A percentile compares a stretch with the other conserved stretches of the same genome.
Evolutionary conservation across 805 yeast species (phyloP).

Genomic region (Limtongozyma cylindracea): DNA sequence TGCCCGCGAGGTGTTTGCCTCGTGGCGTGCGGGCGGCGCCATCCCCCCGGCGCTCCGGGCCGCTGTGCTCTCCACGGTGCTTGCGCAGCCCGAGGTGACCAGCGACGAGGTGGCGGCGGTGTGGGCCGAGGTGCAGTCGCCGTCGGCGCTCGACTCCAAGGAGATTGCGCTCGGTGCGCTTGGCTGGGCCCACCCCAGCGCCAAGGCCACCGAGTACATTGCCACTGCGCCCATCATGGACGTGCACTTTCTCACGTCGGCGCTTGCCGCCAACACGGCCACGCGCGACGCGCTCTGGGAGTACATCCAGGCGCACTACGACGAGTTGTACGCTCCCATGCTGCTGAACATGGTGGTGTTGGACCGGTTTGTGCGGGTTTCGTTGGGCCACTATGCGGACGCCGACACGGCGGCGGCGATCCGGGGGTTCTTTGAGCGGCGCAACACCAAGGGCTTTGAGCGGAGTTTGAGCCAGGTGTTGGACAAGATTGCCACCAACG

Average conservation of each 20-base stretch:
- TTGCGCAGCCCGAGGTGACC: constrained; percentile 10
- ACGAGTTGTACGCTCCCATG: constrained; percentile 14
- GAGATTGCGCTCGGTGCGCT: constrained; percentile 32
- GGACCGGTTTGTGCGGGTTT: constrained; percentile 17
- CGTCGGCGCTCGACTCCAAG: constrained; percentile 28
- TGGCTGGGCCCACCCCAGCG: constrained; percentile 7
- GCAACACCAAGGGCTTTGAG: constrained; percentile 28
- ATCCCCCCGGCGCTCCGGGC: constrained; percentile 18
- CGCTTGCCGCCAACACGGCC: constrained; percentile 18
- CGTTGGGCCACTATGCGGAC: constrained; percentile 10
- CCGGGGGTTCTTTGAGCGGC: constrained; percentile 14
- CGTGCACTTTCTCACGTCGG: constrained; percentile 20
- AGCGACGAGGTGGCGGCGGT: constrained; percentile 13
- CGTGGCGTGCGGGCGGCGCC: no score
- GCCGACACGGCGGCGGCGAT: constrained; percentile 7
- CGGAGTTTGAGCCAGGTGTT: constrained; percentile 6
- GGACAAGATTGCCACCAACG: constrained; percentile 7
- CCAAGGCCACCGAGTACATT: constrained; percentile 2
- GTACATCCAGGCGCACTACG: constrained; percentile 22
- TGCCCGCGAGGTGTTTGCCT: no score
- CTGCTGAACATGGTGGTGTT: constrained; percentile 23
- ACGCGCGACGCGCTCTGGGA: constrained; percentile 20
- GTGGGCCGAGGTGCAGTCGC: constrained; percentile 18
- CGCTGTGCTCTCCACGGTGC: constrained; percentile 17
- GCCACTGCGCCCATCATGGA: constrained; percentile 30